phyloP scores from a whole-genome alignment of 208 protist genomes.

The Giardia duodenalis region DNA sequence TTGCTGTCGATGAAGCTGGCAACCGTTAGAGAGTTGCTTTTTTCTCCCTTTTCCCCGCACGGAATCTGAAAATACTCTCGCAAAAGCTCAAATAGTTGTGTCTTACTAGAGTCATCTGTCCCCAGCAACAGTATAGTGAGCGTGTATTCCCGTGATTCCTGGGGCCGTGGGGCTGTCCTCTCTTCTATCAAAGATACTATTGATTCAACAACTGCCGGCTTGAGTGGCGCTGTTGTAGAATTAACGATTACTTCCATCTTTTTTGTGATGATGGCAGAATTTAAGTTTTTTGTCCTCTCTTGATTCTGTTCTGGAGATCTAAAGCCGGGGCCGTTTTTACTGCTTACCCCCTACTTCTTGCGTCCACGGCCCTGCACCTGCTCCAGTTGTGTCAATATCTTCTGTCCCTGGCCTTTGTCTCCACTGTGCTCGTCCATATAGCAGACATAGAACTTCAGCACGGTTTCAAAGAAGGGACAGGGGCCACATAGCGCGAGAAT shows the following conservation, averaged over 20 bases:
- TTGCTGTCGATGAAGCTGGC: not conserved
- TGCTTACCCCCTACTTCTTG: too few species aligned
- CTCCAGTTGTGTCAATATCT: too few species aligned
- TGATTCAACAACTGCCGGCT: not conserved
- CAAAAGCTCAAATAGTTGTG: not conserved
- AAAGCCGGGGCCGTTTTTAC: too few species aligned
- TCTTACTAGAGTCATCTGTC: not conserved
- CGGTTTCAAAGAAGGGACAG: not conserved
- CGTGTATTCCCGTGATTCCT: not conserved
- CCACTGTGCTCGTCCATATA: too few species aligned
- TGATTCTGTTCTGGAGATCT: too few species aligned
- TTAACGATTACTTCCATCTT: too few species aligned
- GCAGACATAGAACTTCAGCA: not conserved
- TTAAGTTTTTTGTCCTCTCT: too few species aligned
- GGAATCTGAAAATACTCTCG: not conserved
- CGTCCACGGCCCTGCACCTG: too few species aligned
- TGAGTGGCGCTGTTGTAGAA: not conserved
- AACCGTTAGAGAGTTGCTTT: not conserved
- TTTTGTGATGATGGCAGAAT: too few species aligned
- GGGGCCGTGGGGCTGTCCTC: not conserved
- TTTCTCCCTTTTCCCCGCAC: not conserved
- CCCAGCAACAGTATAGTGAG: not conserved
- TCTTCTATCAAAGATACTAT: not conserved
- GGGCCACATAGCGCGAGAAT: not conserved
- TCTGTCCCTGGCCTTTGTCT: too few species aligned